Conservation (phyloP, 805 yeast genomes). For the Candida caryicola region DNA sequence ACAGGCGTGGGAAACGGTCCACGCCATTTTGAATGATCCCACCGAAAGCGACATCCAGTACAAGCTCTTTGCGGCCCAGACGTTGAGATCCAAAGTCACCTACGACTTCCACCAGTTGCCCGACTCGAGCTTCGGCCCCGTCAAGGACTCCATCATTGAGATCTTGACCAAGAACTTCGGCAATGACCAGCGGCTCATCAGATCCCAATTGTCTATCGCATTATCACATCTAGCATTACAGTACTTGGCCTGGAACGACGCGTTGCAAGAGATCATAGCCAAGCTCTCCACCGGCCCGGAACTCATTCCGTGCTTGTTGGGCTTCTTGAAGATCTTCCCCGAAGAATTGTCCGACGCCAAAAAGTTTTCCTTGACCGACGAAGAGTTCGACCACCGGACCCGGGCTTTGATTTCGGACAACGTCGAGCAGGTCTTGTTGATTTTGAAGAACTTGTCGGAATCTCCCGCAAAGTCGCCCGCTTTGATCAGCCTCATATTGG, state of each 20-base stretch:
- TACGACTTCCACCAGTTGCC: constrained; percentile 84
- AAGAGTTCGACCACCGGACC: constrained; percentile 68
- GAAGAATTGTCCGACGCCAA: constrained; percentile 83
- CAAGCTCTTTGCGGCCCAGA: constrained; percentile 86
- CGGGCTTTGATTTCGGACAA: constrained; percentile 61
- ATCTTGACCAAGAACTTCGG: constrained; percentile 48
- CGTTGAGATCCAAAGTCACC: constrained; percentile 77
- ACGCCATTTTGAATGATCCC: constrained; percentile 46
- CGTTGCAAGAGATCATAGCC: constrained; percentile 64
- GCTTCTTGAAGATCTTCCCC: constrained; percentile 82
- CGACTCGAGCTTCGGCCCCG: constrained; percentile 48
- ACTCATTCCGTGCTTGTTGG: constrained; percentile 53
- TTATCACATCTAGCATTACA: constrained; percentile 82
- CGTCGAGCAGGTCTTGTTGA: constrained; percentile 62
- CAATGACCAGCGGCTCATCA: constrained; percentile 48
- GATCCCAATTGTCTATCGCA: constrained; percentile 80
- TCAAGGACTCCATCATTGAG: constrained; percentile 65
- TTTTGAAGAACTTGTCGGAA: constrained; percentile 51
- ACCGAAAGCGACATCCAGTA: constrained; percentile 47
- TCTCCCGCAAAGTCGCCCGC: constrained; percentile 23
- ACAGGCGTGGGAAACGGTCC: constrained; percentile 76
- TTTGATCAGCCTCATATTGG: constrained; percentile 50
- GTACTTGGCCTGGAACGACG: constrained; percentile 65
- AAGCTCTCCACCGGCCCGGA: constrained; percentile 38
- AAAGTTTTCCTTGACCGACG: constrained; percentile 75